These are phyloP conservation scores for Euphorbia lathyris DNA, from an alignment of 345 rosid genomes.

Conservation along the genomic window DNA sequence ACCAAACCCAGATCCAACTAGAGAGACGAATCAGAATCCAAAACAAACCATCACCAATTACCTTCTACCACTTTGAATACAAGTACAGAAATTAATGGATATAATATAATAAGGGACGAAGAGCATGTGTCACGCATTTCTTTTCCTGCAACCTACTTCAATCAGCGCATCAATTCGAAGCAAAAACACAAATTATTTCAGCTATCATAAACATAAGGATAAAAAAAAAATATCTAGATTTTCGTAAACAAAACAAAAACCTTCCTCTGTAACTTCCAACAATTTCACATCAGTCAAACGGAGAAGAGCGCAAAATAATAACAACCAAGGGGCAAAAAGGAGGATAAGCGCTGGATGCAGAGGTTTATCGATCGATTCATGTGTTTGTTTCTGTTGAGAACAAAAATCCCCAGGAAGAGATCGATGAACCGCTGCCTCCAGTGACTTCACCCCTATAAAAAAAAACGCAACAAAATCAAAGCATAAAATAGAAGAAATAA, in stretches of 20 bases:
- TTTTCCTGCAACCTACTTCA: too few relatives aligned
- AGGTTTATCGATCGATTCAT: slow-evolving; percentile 99
- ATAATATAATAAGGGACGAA: too few relatives aligned
- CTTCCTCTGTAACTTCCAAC: too few relatives aligned
- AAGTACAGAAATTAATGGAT: too few relatives aligned
- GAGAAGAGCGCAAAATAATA: not conserved
- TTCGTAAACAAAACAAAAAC: too few relatives aligned
- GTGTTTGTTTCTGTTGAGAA: slow-evolving; percentile 31
- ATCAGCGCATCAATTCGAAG: not conserved
- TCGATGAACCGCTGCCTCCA: slow-evolving; percentile 99
- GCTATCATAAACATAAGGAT: too few relatives aligned
- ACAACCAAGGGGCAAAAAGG: not conserved
- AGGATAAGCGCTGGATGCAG: slow-evolving; percentile 90
- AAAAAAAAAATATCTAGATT: too few relatives aligned
- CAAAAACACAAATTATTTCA: too few relatives aligned
- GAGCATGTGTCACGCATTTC: too few relatives aligned
- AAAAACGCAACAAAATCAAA: not conserved
- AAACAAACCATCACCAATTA: not conserved
- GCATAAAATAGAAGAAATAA: too few relatives aligned
- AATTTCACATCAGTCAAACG: not conserved
- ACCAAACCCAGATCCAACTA: not conserved
- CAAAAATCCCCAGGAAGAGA: slow-evolving; percentile 66
- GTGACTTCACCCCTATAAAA: slow-evolving; percentile 43
- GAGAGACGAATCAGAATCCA: not conserved
- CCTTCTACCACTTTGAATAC: not conserved